phyloP scores from a whole-genome alignment of 306 rosid species.

The Arachis hypogaea region DNA sequence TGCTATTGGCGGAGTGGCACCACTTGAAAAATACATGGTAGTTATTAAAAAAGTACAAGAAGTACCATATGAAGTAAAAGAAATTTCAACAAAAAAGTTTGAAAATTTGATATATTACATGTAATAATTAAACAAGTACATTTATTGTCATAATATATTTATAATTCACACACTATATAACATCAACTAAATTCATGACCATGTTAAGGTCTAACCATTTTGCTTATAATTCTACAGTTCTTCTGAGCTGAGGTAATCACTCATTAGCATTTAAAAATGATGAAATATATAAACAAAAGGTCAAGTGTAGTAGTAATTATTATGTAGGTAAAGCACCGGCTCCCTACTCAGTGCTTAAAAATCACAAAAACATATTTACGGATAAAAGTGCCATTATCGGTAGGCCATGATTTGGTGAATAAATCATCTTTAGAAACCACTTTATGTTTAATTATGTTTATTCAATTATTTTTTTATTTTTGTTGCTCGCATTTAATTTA shows the following conservation, averaged over 20 bases:
- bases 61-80: not conserved
- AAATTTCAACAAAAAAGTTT: not conserved
- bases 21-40: not conserved
- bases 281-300: not conserved
- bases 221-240: not conserved
- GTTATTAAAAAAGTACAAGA: not conserved
- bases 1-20: not conserved
- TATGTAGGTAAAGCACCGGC: not conserved
- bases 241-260: not conserved
- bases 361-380: not conserved
- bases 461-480: not conserved
- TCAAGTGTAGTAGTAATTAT: not conserved
- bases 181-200: not conserved
- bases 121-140: not conserved
- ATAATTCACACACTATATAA: not conserved
- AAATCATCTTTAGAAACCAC: slow-evolving; percentile 7
- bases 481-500: not conserved
- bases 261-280: not conserved
- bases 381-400: not conserved
- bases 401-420: slow-evolving; percentile 9
- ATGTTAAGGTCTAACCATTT: not conserved
- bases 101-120: not conserved
- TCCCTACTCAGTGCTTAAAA: not conserved
- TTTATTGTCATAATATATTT: too few species aligned
- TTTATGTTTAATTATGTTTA: not conserved